Base-by-base conservation (phyloP, 1,284 basidiomycete genomes). In the Thelephora terrestris region DNA sequence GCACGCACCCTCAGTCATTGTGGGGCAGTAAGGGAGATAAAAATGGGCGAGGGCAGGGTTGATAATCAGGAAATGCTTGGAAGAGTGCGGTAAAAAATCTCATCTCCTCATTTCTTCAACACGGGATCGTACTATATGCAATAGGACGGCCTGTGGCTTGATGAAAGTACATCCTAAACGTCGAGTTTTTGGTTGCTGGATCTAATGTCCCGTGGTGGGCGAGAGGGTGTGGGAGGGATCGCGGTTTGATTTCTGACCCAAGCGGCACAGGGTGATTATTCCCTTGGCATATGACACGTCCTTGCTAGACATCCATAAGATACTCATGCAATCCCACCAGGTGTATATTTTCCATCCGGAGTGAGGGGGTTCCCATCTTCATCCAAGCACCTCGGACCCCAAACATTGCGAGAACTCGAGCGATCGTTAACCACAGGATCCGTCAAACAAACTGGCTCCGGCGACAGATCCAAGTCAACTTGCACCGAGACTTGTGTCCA, bases 361-460 rank as follows among this genome's bases (percentile, higher is more conserved):
- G 53, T 56, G 47, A 56, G 53, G 44, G 54, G 54, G 46, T 47
- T 51, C 10, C 56, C 54, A 25, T 37, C 16, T 37, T 50, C 47
- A 16, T 52, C 55, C 44, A 49, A 35, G 5, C 38, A 50, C 12
- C 39, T 40, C 3, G 12, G 46, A 54, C 43, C n/a, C 48, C 32
- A 43, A 54, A 52, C 20, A 35, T 29, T 7, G 53, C 50, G 9
- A 54, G 34, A 7, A 43, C 32, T 9, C 25, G 37, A 5, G 51
- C 47, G 14, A 47, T 25, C 16, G 32, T 46, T 39, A 52, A 44
- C 39, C 44, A 54, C 16, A 54, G 20, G 7, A 43, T 29, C 10
- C 47, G 23, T 16, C 50, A 43, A 14, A 48, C 52, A 23, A 54
- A 27, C 17, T 47, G 20, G 7, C 49, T 45, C 18, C 50, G 46